Evolutionary conservation across 768 basidiomycete species (phyloP).

Genomic region (Suillus bovinus): DNA sequence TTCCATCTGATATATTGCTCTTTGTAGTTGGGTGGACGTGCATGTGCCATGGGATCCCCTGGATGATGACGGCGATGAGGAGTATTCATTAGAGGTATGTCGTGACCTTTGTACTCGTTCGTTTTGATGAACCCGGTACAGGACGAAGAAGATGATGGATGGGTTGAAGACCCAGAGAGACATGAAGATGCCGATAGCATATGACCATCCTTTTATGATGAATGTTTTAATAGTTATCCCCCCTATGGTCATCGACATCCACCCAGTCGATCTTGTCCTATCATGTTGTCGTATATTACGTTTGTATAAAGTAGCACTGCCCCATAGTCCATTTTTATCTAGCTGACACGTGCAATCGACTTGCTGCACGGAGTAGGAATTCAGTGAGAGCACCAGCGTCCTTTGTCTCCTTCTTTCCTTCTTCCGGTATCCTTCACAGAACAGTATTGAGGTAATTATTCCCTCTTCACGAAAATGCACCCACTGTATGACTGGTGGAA

Average conservation of each 20-base stretch:
- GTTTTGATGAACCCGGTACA: background rate
- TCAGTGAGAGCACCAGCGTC: background rate
- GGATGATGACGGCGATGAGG: slow-evolving; percentile 20
- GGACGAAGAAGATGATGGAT: background rate
- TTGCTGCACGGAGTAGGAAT: background rate
- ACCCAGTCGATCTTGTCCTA: background rate
- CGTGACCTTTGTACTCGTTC: background rate
- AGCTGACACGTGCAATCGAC: background rate
- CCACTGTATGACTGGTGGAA: slow-evolving; percentile 8
- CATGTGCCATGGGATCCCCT: slow-evolving; percentile 21
- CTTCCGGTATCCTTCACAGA: background rate
- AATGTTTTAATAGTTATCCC: background rate
- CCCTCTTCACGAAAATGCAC: background rate
- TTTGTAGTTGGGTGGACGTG: slow-evolving; percentile 20
- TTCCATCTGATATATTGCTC: background rate
- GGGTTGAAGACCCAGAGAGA: background rate
- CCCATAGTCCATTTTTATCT: background rate
- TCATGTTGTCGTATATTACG: background rate
- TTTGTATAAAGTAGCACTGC: background rate
- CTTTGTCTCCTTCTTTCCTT: background rate
- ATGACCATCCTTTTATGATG: background rate
- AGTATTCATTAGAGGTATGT: background rate
- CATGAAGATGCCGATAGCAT: background rate
- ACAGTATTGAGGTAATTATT: background rate
- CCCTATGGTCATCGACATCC: background rate